Base-by-base conservation (phyloP, 768 basidiomycete genomes). In the Imleria badia region DNA sequence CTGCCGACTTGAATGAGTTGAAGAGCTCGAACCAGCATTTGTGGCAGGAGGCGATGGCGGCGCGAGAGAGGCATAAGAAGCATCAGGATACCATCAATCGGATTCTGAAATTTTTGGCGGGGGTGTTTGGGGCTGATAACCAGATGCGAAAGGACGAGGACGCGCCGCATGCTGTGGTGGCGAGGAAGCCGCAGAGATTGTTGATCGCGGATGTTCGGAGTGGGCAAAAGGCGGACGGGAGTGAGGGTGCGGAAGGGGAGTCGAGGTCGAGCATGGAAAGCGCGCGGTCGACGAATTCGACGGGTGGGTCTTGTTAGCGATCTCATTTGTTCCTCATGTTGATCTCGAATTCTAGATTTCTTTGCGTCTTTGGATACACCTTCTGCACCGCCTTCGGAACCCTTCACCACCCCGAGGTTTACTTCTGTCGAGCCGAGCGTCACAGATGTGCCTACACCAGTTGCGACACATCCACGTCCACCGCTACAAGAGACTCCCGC, bases 51-150 rank as follows among this genome's bases (percentile, higher is more conserved):
- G 86, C 93, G 2, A 72, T 93, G 60, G 75, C 82, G 31, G 83
- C 91, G 2, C 78, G 94, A 15, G 84, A 87, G 60, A 81, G 85
- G 52, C 87, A 96, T 65, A 86, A 93, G 68, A 94, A 91, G 66
- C 94, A 98, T 60, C 89, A 97, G 66, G 94, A 98, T 69, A 97
- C 94, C 20, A 94, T 98, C 68, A 94, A 97, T 65, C 78, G 91
- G 51, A 98, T 99, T 56, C 81, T 99, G 59, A 89, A 93, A 56
- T 98, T 99, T 72, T 74, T 99, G 51, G 95, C 95, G 11, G 87
- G 92, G 13, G 88, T 98, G 3, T 98, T 98, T 73, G 88, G 89
- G 13, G 61, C 67, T 0, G 75, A 76, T 1, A 76, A 72, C 43
- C 70, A 75, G 54, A 76, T 69, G 48, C 69, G 64, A 41, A 69